Conservation (phyloP, 257 asterid species). For the Solanum medicagineum region DNA sequence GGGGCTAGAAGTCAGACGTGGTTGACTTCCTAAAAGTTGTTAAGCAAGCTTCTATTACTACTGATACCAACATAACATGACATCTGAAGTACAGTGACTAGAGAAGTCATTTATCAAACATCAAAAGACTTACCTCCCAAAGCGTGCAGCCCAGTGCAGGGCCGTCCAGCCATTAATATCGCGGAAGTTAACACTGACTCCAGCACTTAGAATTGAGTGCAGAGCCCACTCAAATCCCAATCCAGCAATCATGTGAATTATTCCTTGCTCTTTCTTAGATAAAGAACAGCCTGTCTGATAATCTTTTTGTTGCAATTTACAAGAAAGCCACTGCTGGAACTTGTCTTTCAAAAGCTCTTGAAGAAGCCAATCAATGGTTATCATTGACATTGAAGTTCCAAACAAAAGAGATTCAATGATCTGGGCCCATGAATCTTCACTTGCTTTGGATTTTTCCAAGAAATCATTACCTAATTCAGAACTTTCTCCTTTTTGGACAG, state of each 20-base stretch:
- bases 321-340: conserved; percentile 13
- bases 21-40: background rate
- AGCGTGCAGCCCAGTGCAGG: conserved; percentile 80
- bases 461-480: background rate
- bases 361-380: conserved; percentile 14
- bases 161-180: conserved; percentile 73
- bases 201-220: conserved; percentile 47
- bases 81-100: background rate
- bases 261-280: conserved; percentile 66
- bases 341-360: conserved; percentile 15
- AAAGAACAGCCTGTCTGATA: conserved; percentile 20
- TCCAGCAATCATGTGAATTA: conserved; percentile 64
- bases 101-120: background rate
- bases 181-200: conserved; percentile 52
- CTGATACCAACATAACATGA: background rate
- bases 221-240: conserved; percentile 74
- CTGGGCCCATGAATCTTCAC: conserved; percentile 9
- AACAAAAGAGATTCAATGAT: conserved; percentile 1
- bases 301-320: conserved; percentile 19
- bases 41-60: background rate
- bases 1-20: background rate
- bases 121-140: conserved; percentile 43
- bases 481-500: background rate
- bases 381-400: conserved; percentile 1
- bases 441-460: conserved; percentile 5